phyloP scores from a whole-genome alignment of 2,329 filamentous ascomycete species.

The Paracamarosporium sp. region DNA sequence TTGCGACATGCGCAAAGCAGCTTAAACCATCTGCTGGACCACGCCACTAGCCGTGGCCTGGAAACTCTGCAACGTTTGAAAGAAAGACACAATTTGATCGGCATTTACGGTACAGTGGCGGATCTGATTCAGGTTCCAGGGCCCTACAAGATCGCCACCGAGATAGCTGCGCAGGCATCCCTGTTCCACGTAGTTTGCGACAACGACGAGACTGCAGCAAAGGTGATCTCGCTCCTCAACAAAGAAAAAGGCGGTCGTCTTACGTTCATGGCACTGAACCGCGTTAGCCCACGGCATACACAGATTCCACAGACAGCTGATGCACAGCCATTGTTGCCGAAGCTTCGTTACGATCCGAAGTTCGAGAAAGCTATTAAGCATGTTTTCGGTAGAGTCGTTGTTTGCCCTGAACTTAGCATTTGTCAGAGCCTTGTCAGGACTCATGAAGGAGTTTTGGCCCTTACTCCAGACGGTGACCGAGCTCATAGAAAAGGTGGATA shows the following conservation, averaged over 20 bases:
- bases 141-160: constrained; percentile 84
- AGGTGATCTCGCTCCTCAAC: constrained; percentile 79
- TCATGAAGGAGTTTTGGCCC: constrained; percentile 82
- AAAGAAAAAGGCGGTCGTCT: constrained; percentile 82
- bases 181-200: constrained; percentile 97
- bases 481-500: constrained; percentile 95
- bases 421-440: constrained; percentile 91
- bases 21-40: constrained; percentile 86
- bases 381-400: constrained; percentile 93
- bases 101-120: constrained; percentile 90
- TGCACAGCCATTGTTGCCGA: constrained; percentile 84
- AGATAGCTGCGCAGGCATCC: constrained; percentile 90
- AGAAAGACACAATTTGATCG: constrained; percentile 77
- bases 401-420: constrained; percentile 87
- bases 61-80: constrained; percentile 86
- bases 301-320: constrained; percentile 88
- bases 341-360: constrained; percentile 76
- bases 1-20: constrained; percentile 77
- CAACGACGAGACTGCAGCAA: constrained; percentile 84
- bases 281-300: constrained; percentile 71
- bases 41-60: constrained; percentile 83
- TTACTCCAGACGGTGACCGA: constrained; percentile 92
- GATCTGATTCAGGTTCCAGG: constrained; percentile 90
- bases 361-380: constrained; percentile 91
- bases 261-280: constrained; percentile 92